A percentile compares a stretch with the other conserved stretches of the same genome.
These are phyloP conservation scores for Phialophora tarda DNA, from an alignment of 2,329 filamentous ascomycete genomes.

Conservation along the genomic window DNA sequence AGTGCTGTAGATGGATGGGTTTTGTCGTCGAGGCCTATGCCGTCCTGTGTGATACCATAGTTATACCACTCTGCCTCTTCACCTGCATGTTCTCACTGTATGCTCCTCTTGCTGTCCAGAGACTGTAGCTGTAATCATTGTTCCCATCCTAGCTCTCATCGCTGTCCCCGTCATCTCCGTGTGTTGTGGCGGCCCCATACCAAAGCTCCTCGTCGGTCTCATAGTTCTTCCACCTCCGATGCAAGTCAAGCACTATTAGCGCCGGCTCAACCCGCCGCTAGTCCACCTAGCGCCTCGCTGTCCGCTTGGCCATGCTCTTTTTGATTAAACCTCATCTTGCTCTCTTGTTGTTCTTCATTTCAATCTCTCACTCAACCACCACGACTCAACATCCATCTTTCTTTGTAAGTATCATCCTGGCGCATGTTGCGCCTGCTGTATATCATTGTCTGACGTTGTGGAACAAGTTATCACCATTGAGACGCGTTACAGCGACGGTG, in stretches of 20 bases:
- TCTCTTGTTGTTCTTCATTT: neutral
- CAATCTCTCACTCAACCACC: conserved; percentile 1
- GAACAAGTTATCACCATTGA: neutral
- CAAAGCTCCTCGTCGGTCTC: conserved; percentile 4
- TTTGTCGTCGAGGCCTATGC: conserved; percentile 17
- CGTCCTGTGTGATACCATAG: conserved; percentile 31
- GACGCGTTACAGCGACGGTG: neutral
- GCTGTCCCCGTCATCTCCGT: neutral
- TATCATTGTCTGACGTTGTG: neutral
- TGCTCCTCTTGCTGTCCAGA: neutral
- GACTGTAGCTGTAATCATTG: neutral
- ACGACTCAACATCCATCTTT: conserved; percentile 2
- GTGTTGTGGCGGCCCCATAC: neutral
- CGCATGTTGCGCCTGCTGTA: neutral
- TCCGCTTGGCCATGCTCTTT: conserved; percentile 8
- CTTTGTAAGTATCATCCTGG: neutral
- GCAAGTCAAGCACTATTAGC: neutral
- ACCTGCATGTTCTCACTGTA: neutral
- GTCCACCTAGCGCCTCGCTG: neutral
- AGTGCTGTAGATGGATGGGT: conserved; percentile 25
- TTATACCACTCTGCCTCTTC: conserved; percentile 19
- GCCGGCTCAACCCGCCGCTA: conserved; percentile 6
- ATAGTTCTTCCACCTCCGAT: conserved; percentile 7
- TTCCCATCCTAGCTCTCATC: neutral
- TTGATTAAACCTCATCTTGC: conserved; percentile 13